phyloP scores from a whole-genome alignment of 495 filamentous ascomycete genomes.

The Wilcoxina mikolae region DNA sequence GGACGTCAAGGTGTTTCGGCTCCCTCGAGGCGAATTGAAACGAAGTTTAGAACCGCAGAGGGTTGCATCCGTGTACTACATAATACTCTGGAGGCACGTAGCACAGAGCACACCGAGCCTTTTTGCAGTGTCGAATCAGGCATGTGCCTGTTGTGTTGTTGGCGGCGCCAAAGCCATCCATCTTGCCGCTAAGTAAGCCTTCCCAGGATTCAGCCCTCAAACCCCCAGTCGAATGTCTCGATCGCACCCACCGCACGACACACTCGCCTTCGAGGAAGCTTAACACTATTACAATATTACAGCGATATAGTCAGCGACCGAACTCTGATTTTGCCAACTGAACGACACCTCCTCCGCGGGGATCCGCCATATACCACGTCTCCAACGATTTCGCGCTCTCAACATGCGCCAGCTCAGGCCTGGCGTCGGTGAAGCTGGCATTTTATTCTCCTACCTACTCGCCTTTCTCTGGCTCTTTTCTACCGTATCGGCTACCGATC shows the following conservation, averaged over 20 bases:
- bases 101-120: too few species aligned
- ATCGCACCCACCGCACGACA: not conserved
- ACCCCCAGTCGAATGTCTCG: not conserved
- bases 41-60: too few species aligned
- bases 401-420: constrained; percentile 7
- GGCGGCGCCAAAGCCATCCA: too few species aligned
- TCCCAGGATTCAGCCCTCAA: too few species aligned
- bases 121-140: too few species aligned
- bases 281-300: not conserved
- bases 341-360: not conserved
- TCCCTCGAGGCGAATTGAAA: too few species aligned
- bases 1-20: too few species aligned
- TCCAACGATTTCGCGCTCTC: not conserved
- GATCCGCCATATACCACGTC: not conserved
- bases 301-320: not conserved
- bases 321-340: not conserved
- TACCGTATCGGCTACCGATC: not conserved
- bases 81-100: too few species aligned
- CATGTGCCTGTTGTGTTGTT: too few species aligned
- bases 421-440: constrained; percentile 5
- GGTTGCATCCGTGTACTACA: too few species aligned
- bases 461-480: not conserved
- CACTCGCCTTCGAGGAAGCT: not conserved
- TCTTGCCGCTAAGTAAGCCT: too few species aligned
- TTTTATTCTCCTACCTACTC: not conserved